Evolutionary conservation across 2,329 filamentous ascomycete species (phyloP).

Genomic region (Aspergillus alliaceus): DNA sequence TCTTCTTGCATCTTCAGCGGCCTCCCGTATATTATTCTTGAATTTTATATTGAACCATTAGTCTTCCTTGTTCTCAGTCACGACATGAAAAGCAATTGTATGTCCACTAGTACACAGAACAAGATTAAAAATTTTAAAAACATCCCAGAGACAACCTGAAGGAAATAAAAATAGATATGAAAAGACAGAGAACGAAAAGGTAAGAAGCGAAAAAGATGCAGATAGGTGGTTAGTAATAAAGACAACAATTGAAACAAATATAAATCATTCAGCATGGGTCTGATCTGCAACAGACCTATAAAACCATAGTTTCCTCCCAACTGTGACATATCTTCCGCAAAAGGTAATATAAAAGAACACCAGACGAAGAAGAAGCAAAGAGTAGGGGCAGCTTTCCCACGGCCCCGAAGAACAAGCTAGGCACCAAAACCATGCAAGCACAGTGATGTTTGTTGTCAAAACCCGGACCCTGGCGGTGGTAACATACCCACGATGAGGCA

Average conservation of each 20-base stretch:
- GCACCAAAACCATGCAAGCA: slow-evolving; percentile 33
- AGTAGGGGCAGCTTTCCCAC: slow-evolving; percentile 8
- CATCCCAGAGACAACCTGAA: slow-evolving; percentile 7
- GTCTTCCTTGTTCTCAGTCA: not conserved
- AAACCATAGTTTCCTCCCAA: slow-evolving; percentile 16
- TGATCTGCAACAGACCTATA: slow-evolving; percentile 14
- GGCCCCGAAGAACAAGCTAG: slow-evolving; percentile 23
- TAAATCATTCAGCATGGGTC: slow-evolving; percentile 8
- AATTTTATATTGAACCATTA: not conserved
- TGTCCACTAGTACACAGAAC: slow-evolving; percentile 10
- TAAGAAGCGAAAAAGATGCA: not conserved
- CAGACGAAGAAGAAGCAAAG: slow-evolving; percentile 13
- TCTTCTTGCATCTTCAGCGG: not conserved
- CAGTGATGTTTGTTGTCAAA: slow-evolving; percentile 11
- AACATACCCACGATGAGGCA: not conserved
- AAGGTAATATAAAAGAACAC: not conserved
- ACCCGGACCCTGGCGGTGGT: not conserved
- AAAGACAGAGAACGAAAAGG: slow-evolving; percentile 7
- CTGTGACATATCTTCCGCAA: slow-evolving; percentile 7
- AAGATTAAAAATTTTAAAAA: slow-evolving; percentile 18
- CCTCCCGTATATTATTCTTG: not conserved
- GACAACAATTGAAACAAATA: slow-evolving; percentile 2
- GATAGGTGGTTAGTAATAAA: slow-evolving; percentile 1
- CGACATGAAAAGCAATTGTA: not conserved
- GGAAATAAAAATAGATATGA: slow-evolving; percentile 8